Conservation (phyloP, 305 asterid species). For the Fraxinus dipetala region DNA sequence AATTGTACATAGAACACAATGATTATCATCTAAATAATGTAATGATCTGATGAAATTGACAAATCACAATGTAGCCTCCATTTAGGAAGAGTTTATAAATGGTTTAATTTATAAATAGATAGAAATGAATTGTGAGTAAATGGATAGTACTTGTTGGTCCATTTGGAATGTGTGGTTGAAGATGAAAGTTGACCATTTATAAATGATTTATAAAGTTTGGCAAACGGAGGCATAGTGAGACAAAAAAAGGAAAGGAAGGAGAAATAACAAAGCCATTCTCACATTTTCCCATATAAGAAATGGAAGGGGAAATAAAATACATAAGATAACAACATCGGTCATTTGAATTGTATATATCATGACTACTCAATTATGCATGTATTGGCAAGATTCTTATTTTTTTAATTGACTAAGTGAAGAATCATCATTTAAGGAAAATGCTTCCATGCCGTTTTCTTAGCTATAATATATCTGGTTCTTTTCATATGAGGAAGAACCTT, state of each 20-base stretch:
- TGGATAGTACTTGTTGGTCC: background rate
- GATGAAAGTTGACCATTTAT: background rate
- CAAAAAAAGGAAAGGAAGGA: background rate
- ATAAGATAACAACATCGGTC: background rate
- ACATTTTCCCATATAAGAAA: background rate
- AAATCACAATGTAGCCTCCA: background rate
- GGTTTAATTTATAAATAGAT: background rate
- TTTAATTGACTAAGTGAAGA: conserved; percentile 2
- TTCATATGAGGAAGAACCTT: background rate
- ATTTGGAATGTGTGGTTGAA: background rate
- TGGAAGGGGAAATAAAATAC: background rate
- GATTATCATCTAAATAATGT: background rate
- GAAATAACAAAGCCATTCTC: background rate
- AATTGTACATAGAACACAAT: conserved; percentile 2
- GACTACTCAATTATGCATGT: background rate
- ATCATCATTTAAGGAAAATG: background rate
- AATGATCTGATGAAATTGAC: conserved; percentile 7
- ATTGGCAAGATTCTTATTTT: background rate
- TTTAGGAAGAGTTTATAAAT: background rate
- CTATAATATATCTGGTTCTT: background rate
- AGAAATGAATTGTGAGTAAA: background rate
- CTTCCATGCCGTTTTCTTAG: background rate
- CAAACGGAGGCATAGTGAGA: background rate
- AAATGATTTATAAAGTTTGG: background rate
- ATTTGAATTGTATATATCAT: background rate